Evolutionary conservation across 2,329 filamentous ascomycete species (phyloP), one percentile per base, ranked within the genome.

Genomic region (Cryphonectria nitschkei): DNA sequence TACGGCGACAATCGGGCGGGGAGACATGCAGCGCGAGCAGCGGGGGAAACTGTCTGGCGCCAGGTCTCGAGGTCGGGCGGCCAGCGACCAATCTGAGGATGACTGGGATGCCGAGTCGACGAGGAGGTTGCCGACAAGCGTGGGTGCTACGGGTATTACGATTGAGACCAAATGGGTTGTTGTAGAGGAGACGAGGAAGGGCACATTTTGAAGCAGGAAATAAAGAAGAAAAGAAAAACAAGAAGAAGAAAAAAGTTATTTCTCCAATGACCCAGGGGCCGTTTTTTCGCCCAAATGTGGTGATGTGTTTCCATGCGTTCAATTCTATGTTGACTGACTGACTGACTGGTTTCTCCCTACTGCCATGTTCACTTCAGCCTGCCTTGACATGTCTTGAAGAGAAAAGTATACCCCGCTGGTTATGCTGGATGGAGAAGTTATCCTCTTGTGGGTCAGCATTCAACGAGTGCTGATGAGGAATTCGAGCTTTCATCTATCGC

Each of bases 141-240:
- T 67, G 39, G 58, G 68, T 32, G 69, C 66, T 39, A 39, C 60
- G 8, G 65, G 65, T 8, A 72, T 72, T 16, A 70, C 68, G 64
- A 70, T 72, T 14, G 68, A 72, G 65, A 72, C 64, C 41, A 72
- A 72, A 32, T 72, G 70, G 70, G 61, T 68, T 32, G 64, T 72
- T 5, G 67, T 68, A 29, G 70, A 72, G 22, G 70, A 72, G 50
- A 54, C n/a, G 32, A 54, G 39, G 32, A 32, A 46, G 14, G 41
- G 4, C 34, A 43, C 37, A 3, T 43, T 29, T 14, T 32, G 14
- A 32, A 58, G 26, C 19, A 50, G 16, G 8, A 50, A 8, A 50
- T 26, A 46, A 7, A 50, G n/a, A 16, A n/a, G 22, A 50, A 11
- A 50, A n/a, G 34, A 50, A 50, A 8, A n/a, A 11, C 4, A 50